Evolutionary conservation across 2,329 filamentous ascomycete genomes (phyloP), one percentile per base, ranked within the genome.

Genomic region (Alternaria brassicae): DNA sequence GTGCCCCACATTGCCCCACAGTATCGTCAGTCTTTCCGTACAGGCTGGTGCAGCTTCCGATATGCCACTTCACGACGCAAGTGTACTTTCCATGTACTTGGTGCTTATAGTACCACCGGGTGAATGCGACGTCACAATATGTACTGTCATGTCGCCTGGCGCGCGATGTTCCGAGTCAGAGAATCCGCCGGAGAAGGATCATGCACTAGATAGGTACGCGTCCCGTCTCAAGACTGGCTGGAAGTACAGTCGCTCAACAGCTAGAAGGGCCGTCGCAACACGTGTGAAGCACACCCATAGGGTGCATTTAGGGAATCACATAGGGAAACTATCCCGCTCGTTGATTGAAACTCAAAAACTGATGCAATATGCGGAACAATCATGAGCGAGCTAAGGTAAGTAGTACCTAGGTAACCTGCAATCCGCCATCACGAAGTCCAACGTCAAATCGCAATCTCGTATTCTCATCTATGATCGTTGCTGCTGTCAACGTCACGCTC

Each of bases 31-130:
- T 32, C 15, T 15, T 45, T 17, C 40, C 39, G 36, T 48, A 44
- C 41, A 37, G 37, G 32, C 32, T 40, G 50, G 59, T 61, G 59
- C 59, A 50, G 42, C 59, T 61, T 61, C 59, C 59, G 55, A 61
- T 40, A 34, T 34, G 15, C 36, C 21, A 50, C 53, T 23, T 10
- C 36, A 48, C 30, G 44, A 36, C 25, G 44, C 30, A 48, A 48
- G 44, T 21, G 15, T 23, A 36, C 44, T 32, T 15, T 19, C 19
- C 13, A 47, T 47, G 19, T 32, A 21, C 28, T n/a, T 48, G 28
- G 44, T 34, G 30, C 28, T 4, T 25, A 25, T 19, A 32, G 8
- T 48, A 48, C 19, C 44, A 36, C 44, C 28, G 28, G 44, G 6
- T 25, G 44, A 48, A 34, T 48, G 25, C 13, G 30, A 36, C 21